Evolutionary conservation across 2,329 filamentous ascomycete species (phyloP).

Genomic region (Pseudocercospora vitis): DNA sequence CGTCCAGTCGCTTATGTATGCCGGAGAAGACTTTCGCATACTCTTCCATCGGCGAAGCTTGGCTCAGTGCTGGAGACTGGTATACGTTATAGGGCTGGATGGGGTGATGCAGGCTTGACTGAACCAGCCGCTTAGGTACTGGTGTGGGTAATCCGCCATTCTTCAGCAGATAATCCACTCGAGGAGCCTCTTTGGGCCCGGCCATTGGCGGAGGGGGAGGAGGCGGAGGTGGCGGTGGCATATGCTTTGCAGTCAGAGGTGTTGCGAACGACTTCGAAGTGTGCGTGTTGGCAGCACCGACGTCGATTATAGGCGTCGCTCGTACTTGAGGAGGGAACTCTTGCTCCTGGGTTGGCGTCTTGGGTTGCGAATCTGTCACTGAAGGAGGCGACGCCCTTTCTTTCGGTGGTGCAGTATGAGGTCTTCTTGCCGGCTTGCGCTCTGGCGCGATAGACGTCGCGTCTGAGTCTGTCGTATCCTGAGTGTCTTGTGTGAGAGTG

Average conservation of each 20-base stretch:
- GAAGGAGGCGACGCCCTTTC: conserved; percentile 40
- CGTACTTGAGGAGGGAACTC: conserved; percentile 41
- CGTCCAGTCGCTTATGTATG: conserved; percentile 78
- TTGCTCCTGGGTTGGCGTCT: conserved; percentile 45
- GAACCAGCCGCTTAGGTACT: conserved; percentile 72
- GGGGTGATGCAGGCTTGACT: conserved; percentile 56
- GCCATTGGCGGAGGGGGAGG: conserved; percentile 73
- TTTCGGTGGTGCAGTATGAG: conserved; percentile 9
- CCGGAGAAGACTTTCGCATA: conserved; percentile 69
- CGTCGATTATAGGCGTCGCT: conserved; percentile 44
- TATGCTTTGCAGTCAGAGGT: conserved; percentile 30
- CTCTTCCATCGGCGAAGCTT: conserved; percentile 38
- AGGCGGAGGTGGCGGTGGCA: conserved; percentile 49
- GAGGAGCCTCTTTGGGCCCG: conserved; percentile 66
- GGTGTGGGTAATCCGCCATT: conserved; percentile 76
- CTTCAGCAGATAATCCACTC: conserved; percentile 88
- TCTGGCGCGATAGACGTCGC: conserved; percentile 48
- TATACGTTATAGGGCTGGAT: conserved; percentile 61
- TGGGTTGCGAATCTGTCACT: conserved; percentile 47
- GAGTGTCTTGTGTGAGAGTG: conserved; percentile 44
- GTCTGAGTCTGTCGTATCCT: conserved; percentile 47
- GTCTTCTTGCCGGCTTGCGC: conserved; percentile 35
- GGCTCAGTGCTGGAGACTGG: conserved; percentile 51
- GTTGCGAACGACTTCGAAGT: conserved; percentile 41
- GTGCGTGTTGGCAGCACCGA: conserved; percentile 46